These are phyloP conservation scores for Akanthomyces dipterigenus DNA, from an alignment of 2,329 filamentous ascomycete genomes.

Conservation along the genomic window DNA sequence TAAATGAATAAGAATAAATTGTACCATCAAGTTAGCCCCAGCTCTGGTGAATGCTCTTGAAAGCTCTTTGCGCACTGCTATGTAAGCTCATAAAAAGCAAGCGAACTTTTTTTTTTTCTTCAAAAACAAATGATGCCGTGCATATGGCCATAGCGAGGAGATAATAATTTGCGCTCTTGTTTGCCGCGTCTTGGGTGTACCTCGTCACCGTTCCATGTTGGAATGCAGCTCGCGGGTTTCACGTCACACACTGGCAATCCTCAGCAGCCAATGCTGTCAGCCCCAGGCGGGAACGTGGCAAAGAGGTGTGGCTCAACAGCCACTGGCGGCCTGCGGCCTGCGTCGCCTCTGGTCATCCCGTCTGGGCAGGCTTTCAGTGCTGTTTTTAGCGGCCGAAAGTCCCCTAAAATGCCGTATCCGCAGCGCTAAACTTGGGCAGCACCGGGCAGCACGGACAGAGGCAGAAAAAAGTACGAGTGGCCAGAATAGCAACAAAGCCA, in stretches of 20 bases:
- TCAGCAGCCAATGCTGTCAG: background rate
- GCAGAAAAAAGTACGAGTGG: background rate
- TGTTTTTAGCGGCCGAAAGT: background rate
- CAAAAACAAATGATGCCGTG: no score
- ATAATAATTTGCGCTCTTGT: background rate
- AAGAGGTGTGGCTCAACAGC: slow-evolving; percentile 8
- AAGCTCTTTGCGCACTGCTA: background rate
- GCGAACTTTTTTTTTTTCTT: background rate
- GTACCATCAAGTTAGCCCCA: background rate
- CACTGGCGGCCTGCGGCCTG: background rate
- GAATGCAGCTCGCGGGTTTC: background rate
- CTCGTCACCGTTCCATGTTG: background rate
- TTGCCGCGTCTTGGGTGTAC: background rate
- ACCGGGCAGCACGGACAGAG: background rate
- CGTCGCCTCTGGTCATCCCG: background rate
- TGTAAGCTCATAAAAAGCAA: background rate
- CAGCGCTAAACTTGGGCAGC: background rate
- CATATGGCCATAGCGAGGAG: background rate
- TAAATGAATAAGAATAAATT: background rate
- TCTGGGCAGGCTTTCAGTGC: background rate
- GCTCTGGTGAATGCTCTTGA: background rate
- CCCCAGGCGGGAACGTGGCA: slow-evolving; percentile 8
- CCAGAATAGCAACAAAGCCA: background rate
- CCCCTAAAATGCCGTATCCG: background rate
- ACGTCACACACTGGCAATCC: background rate